These are phyloP conservation scores for Fusarium sp. DNA, from an alignment of 2,329 filamentous ascomycete genomes.

Conservation along the genomic window DNA sequence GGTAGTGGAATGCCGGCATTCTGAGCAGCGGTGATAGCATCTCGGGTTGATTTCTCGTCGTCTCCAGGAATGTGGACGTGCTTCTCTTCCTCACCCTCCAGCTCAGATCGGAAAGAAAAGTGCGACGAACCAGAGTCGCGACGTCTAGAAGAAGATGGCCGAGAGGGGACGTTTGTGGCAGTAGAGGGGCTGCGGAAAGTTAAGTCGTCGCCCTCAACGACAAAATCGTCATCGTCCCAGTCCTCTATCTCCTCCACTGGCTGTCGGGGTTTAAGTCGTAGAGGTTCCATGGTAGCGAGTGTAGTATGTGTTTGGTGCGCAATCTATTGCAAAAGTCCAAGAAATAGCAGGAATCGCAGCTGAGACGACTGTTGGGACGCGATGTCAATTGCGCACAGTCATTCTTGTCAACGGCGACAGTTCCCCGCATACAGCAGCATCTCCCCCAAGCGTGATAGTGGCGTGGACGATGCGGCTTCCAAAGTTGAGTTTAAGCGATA, in stretches of 20 bases:
- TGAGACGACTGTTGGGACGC: constrained; percentile 31
- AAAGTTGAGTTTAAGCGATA: constrained; percentile 4
- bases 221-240: constrained; percentile 81
- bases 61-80: constrained; percentile 85
- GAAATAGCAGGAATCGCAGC: constrained; percentile 19
- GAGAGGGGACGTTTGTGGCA: constrained; percentile 52
- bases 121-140: constrained; percentile 84
- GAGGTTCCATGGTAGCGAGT: constrained; percentile 58
- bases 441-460: constrained; percentile 28
- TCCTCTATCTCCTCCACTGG: constrained; percentile 72
- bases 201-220: constrained; percentile 72
- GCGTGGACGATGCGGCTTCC: constrained; percentile 16
- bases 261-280: constrained; percentile 61
- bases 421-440: constrained; percentile 41
- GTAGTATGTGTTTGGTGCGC: constrained; percentile 20
- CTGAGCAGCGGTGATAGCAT: constrained; percentile 87
- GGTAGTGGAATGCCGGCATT: constrained; percentile 92
- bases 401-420: constrained; percentile 43
- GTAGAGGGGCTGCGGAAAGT: constrained; percentile 63
- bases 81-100: constrained; percentile 86
- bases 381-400: constrained; percentile 44
- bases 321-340: constrained; percentile 25
- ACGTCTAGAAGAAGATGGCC: constrained; percentile 55
- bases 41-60: constrained; percentile 81
- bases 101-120: constrained; percentile 81